A percentile compares a stretch with the other conserved stretches of the same genome.
Conservation (phyloP, 345 rosid genomes). For the Populus simonii region DNA sequence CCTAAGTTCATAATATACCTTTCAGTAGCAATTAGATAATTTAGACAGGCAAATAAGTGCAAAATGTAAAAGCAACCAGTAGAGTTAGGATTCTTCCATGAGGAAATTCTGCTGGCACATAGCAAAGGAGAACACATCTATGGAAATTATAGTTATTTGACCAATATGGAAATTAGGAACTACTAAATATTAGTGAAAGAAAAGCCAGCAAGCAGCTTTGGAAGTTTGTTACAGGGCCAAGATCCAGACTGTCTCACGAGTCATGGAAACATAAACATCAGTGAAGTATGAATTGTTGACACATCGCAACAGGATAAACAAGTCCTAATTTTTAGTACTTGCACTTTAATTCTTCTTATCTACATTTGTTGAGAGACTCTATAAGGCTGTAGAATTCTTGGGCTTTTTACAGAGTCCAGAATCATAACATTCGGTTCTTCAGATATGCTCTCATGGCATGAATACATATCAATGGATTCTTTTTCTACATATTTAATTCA, state of each 20-base stretch:
- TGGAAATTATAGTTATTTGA: background rate
- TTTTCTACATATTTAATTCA: background rate
- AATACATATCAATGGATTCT: background rate
- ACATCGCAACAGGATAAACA: background rate
- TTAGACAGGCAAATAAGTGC: background rate
- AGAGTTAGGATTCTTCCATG: background rate
- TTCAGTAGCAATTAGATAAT: background rate
- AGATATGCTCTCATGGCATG: background rate
- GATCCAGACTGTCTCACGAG: background rate
- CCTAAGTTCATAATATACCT: conserved; percentile 35
- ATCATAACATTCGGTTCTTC: background rate
- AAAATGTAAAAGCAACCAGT: background rate
- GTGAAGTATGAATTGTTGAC: background rate
- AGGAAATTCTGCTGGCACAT: background rate
- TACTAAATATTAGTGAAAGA: background rate
- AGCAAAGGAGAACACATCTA: background rate
- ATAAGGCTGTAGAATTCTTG: background rate
- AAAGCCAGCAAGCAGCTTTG: background rate
- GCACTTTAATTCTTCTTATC: background rate
- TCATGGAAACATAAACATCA: background rate
- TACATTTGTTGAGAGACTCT: background rate
- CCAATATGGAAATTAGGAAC: background rate
- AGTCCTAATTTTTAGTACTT: background rate
- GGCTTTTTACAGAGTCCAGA: background rate
- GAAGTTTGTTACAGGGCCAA: background rate